Evolutionary conservation across 495 filamentous ascomycete genomes (phyloP).

Genomic region (Neurospora sp.): DNA sequence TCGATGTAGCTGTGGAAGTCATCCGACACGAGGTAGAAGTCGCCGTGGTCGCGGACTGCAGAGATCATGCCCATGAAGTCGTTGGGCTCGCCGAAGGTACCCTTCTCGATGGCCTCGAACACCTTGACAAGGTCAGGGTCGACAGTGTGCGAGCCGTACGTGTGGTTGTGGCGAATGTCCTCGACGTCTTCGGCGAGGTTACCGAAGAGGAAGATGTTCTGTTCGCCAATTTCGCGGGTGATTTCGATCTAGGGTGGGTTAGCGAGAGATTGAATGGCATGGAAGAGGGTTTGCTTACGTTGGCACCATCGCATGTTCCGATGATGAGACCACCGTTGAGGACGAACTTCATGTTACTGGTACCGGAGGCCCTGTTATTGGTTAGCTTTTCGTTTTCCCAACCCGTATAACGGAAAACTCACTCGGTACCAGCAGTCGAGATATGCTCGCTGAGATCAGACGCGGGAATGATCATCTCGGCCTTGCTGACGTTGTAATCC

Average conservation of each 20-base stretch:
- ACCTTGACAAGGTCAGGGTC: slow-evolving; percentile 68
- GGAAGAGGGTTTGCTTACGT: slow-evolving; percentile 47
- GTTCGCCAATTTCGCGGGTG: slow-evolving; percentile 88
- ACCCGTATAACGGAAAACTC: slow-evolving; percentile 30
- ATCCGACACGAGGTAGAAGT: slow-evolving; percentile 95
- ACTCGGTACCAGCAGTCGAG: slow-evolving; percentile 92
- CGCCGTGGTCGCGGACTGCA: slow-evolving; percentile 81
- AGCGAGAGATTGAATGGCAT: not conserved
- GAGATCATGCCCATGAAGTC: slow-evolving; percentile 73
- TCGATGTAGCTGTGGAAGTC: slow-evolving; percentile 91
- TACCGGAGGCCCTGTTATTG: slow-evolving; percentile 39
- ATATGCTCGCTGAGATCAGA: slow-evolving; percentile 98
- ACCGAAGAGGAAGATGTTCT: slow-evolving; percentile 98
- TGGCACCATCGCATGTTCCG: slow-evolving; percentile 94
- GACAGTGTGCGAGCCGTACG: slow-evolving; percentile 66
- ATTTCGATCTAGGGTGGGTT: slow-evolving; percentile 71
- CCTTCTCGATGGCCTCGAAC: slow-evolving; percentile 68
- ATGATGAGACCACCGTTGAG: slow-evolving; percentile 95
- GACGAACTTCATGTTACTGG: slow-evolving; percentile 96
- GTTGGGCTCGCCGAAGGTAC: slow-evolving; percentile 64
- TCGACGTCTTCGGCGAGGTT: slow-evolving; percentile 95
- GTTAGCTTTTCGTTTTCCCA: slow-evolving; percentile 27
- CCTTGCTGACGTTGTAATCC: slow-evolving; percentile 99
- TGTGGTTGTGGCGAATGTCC: slow-evolving; percentile 84
- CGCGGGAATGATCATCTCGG: slow-evolving; percentile 89